These are phyloP conservation scores for Wickerhamiella brachini DNA, from an alignment of 805 yeast species.

Conservation along the genomic window DNA sequence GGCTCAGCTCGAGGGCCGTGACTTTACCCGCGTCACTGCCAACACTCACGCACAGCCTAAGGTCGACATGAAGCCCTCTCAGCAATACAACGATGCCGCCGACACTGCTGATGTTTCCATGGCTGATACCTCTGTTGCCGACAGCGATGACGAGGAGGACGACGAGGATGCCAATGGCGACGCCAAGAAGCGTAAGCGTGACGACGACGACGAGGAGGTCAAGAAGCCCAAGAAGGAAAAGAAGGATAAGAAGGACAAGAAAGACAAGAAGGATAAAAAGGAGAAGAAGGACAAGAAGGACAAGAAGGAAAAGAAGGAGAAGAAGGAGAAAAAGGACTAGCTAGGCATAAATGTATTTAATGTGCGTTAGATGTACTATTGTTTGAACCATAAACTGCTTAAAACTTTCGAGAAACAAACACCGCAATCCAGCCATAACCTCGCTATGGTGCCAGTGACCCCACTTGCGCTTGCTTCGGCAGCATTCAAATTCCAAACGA, in stretches of 20 bases:
- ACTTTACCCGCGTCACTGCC: slow-evolving; percentile 66
- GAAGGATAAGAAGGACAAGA: slow-evolving; percentile 15
- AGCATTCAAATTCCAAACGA: no score
- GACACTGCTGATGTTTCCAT: slow-evolving; percentile 88
- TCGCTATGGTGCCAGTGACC: no score
- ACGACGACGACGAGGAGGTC: slow-evolving; percentile 8
- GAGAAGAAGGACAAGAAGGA: slow-evolving; percentile 12
- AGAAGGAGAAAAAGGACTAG: slow-evolving; percentile 8
- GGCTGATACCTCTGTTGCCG: slow-evolving; percentile 24
- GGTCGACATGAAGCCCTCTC: slow-evolving; percentile 71
- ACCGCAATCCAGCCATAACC: no score
- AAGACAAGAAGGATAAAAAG: slow-evolving; percentile 15
- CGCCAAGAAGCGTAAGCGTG: slow-evolving; percentile 4
- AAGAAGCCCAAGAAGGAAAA: slow-evolving; percentile 14
- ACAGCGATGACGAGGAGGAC: slow-evolving; percentile 30
- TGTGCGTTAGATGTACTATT: slow-evolving; percentile 1
- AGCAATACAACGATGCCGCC: slow-evolving; percentile 90
- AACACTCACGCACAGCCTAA: slow-evolving; percentile 64
- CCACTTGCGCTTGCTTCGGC: no score
- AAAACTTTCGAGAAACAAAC: not conserved
- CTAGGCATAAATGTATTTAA: slow-evolving; percentile 3
- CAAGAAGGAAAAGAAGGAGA: slow-evolving; percentile 14
- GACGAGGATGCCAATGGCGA: slow-evolving; percentile 26
- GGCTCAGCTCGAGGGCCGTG: slow-evolving; percentile 93
- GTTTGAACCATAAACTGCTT: not conserved